A percentile compares a stretch with the other conserved stretches of the same genome.
Evolutionary conservation across 495 filamentous ascomycete species (phyloP).

Genomic region (Cairneyella variabilis): DNA sequence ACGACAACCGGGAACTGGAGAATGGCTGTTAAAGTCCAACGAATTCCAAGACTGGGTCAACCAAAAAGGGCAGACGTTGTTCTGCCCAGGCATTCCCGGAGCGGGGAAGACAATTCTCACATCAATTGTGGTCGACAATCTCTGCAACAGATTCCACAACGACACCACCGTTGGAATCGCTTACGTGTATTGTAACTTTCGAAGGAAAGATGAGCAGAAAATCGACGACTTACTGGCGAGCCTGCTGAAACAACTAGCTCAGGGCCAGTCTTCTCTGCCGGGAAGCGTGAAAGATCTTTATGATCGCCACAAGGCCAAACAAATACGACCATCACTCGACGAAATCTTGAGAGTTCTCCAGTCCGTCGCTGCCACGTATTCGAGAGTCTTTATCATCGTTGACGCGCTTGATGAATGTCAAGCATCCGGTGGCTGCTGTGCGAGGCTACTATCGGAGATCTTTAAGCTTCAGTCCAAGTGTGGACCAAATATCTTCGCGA

Average conservation of each 20-base stretch:
- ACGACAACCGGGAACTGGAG: constrained; percentile 33
- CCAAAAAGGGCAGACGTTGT: not conserved
- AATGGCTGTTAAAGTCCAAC: constrained; percentile 34
- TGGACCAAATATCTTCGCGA: constrained; percentile 27
- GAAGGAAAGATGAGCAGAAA: constrained; percentile 2
- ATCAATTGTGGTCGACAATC: not conserved
- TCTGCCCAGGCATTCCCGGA: not conserved
- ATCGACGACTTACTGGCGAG: constrained; percentile 26
- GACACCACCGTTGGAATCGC: constrained; percentile 3
- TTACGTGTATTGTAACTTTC: constrained; percentile 5
- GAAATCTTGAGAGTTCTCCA: constrained; percentile 25
- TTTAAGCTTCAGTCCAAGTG: constrained; percentile 27
- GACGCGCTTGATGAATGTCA: constrained; percentile 49
- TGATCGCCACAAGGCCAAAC: constrained; percentile 5
- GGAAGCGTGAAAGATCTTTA: constrained; percentile 27
- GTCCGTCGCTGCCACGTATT: constrained; percentile 17
- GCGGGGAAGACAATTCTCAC: not conserved
- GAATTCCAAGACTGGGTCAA: constrained; percentile 34
- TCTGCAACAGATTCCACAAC: not conserved
- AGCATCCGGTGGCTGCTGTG: constrained; percentile 9
- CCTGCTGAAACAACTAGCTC: constrained; percentile 33
- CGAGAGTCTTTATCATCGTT: constrained; percentile 37
- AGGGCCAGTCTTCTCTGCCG: constrained; percentile 21
- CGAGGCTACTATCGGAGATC: constrained; percentile 27
- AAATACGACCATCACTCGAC: constrained; percentile 25